Evolutionary conservation across 371 early-diverging fungal species (phyloP).

Genomic region (Modicella reniformis): DNA sequence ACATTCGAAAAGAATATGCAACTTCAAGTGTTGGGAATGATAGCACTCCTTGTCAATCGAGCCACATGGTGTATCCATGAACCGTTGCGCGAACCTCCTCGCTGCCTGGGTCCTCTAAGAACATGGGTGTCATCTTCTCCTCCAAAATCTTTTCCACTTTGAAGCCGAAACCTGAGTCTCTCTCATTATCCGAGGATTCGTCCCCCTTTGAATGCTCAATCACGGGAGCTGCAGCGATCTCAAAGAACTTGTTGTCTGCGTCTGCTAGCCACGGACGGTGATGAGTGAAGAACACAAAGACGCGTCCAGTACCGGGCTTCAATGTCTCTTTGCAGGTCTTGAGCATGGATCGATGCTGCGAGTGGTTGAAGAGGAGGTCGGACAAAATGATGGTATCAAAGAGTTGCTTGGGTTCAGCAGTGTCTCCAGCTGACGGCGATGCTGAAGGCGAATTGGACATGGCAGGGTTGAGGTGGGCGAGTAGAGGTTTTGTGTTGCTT

Average conservation of each 20-base stretch:
- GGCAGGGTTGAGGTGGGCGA: constrained; percentile 51
- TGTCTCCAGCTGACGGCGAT: background rate
- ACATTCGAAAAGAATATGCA: background rate
- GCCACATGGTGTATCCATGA: constrained; percentile 70
- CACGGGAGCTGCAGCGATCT: constrained; percentile 70
- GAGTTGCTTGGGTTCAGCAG: constrained; percentile 20
- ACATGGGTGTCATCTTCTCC: constrained; percentile 84
- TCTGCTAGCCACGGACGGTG: constrained; percentile 79
- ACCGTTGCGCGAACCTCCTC: constrained; percentile 84
- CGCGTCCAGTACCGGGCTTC: constrained; percentile 66
- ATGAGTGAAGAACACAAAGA: constrained; percentile 75
- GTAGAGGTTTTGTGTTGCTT: constrained; percentile 64
- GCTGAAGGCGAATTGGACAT: constrained; percentile 9
- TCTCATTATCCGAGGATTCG: constrained; percentile 59
- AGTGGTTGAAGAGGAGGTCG: constrained; percentile 93
- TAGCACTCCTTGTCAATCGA: constrained; percentile 12
- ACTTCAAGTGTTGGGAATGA: background rate
- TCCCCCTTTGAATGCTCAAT: constrained; percentile 49
- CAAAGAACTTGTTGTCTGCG: constrained; percentile 84
- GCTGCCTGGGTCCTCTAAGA: constrained; percentile 87
- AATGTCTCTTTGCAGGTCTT: constrained; percentile 72
- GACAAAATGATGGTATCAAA: constrained; percentile 89
- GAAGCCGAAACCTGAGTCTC: constrained; percentile 74
- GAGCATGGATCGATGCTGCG: constrained; percentile 78
- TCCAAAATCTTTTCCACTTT: constrained; percentile 75